These are phyloP conservation scores for Acanthamoeba lenticulata DNA, from an alignment of 208 protist species.

Conservation along the genomic window DNA sequence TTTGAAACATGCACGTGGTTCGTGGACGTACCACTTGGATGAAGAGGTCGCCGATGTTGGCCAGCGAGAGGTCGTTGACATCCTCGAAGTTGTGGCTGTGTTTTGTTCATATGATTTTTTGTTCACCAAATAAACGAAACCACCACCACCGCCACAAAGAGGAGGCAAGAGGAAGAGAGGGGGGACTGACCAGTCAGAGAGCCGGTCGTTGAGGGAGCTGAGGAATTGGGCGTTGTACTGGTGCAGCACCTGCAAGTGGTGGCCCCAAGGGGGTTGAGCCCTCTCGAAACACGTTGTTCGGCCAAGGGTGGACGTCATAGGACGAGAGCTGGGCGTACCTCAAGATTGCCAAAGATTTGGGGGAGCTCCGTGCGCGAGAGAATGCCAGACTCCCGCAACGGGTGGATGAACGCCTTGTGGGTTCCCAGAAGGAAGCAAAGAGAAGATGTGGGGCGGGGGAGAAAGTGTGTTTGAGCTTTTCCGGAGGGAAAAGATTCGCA, in stretches of 20 bases:
- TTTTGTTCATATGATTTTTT: not conserved
- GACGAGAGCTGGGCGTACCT: not conserved
- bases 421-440: not conserved
- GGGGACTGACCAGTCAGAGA: not conserved
- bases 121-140: not conserved
- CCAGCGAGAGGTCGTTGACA: conserved; percentile 17
- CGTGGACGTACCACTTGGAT: not conserved
- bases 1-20: not conserved
- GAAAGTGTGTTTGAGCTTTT: too few relatives aligned
- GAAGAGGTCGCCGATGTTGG: conserved; percentile 37
- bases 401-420: not conserved
- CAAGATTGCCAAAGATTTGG: conserved; percentile 37
- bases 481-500: not conserved
- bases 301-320: too few relatives aligned
- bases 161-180: not conserved
- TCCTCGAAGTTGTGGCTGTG: not conserved
- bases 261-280: not conserved
- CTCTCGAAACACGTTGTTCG: not conserved
- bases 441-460: too few relatives aligned
- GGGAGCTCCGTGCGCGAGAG: not conserved
- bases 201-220: conserved; percentile 19
- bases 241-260: not conserved
- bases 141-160: not conserved
- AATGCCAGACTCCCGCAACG: not conserved
- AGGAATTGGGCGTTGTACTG: conserved; percentile 18